These are phyloP conservation scores for Trypanosoma avium DNA, from an alignment of 208 protist species.

Conservation along the genomic window DNA sequence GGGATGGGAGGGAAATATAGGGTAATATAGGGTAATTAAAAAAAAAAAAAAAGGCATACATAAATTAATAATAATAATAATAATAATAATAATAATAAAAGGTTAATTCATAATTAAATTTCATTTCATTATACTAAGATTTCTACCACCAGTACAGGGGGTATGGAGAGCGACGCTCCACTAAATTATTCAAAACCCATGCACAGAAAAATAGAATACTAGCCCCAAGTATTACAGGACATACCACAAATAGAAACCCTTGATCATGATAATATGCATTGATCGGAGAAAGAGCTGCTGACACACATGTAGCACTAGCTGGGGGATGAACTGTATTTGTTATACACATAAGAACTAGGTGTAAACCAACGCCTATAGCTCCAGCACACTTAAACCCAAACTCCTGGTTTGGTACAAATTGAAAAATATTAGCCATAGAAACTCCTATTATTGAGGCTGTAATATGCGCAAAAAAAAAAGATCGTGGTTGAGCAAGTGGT, in stretches of 20 bases:
- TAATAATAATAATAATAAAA: not conserved
- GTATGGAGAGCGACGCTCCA: conserved; percentile 55
- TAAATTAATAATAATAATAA: not conserved
- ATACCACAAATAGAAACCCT: conserved; percentile 66
- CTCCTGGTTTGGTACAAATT: conserved; percentile 33
- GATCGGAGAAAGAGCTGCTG: conserved; percentile 34
- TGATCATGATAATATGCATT: conserved; percentile 63
- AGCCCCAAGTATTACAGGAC: conserved; percentile 40
- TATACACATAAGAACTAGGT: conserved; percentile 55
- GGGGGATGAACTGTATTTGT: conserved; percentile 71
- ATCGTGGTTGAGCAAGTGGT: conserved; percentile 53
- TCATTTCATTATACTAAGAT: not conserved
- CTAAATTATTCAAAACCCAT: conserved; percentile 59
- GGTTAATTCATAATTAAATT: not conserved
- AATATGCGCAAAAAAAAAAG: conserved; percentile 57
- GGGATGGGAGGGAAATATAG: too few relatives aligned
- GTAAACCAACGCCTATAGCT: conserved; percentile 57
- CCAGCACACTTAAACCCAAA: conserved; percentile 56
- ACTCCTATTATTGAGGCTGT: conserved; percentile 60
- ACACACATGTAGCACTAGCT: conserved; percentile 61
- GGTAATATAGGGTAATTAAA: not conserved
- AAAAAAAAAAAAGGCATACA: not conserved
- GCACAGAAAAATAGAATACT: conserved; percentile 46
- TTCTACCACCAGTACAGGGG: conserved; percentile 58
- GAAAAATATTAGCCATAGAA: conserved; percentile 51